A percentile compares a stretch with the other conserved stretches of the same genome.
These are phyloP conservation scores for Lachnellula occidentalis DNA, from an alignment of 2,329 filamentous ascomycete species.

Conservation along the genomic window DNA sequence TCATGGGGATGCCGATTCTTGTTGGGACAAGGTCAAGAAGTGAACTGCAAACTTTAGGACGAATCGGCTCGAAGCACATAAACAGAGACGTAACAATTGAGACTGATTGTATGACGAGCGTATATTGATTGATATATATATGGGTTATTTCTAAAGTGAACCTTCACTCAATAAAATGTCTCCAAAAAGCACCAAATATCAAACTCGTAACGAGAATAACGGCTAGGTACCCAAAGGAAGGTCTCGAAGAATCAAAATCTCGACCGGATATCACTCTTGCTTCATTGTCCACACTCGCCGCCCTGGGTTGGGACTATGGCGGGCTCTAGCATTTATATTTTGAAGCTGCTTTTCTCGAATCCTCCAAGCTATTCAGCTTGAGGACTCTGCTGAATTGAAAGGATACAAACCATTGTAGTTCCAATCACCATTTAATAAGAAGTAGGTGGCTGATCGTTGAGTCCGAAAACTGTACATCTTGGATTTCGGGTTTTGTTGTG, in stretches of 20 bases:
- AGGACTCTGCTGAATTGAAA: background rate
- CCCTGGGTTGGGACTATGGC: conserved; percentile 44
- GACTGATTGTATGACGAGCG: too few species aligned
- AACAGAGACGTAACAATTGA: too few species aligned
- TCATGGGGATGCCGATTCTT: conserved; percentile 41
- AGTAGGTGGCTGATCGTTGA: background rate
- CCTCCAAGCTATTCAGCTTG: background rate
- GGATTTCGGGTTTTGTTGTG: background rate
- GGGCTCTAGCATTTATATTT: conserved; percentile 48
- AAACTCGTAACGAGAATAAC: conserved; percentile 27
- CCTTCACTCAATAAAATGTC: conserved; percentile 32
- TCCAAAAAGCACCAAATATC: conserved; percentile 34
- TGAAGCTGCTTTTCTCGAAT: conserved; percentile 22
- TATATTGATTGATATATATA: too few species aligned
- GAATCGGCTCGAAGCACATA: too few species aligned
- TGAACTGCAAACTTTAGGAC: background rate
- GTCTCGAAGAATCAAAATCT: conserved; percentile 34
- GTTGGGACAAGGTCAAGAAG: conserved; percentile 39
- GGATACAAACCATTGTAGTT: background rate
- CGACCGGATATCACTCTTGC: conserved; percentile 42
- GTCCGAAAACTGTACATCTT: background rate
- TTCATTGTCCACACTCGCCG: conserved; percentile 54
- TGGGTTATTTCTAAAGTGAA: background rate
- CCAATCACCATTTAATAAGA: background rate
- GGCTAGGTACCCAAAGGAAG: conserved; percentile 27